phyloP scores from a whole-genome alignment of 495 filamentous ascomycete genomes.

The Talaromyces proteolyticus region DNA sequence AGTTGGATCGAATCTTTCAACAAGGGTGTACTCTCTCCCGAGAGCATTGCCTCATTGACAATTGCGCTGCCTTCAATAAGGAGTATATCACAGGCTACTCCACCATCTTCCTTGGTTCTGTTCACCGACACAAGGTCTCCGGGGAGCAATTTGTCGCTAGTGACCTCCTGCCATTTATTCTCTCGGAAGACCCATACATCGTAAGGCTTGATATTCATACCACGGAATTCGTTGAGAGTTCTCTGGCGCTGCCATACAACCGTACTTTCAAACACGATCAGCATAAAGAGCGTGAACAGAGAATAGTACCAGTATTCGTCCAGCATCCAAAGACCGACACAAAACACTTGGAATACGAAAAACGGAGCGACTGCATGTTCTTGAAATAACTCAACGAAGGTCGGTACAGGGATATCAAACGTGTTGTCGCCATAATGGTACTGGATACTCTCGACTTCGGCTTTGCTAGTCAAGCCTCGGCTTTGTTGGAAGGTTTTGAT shows the following conservation, averaged over 20 bases:
- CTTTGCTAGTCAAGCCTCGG: conserved; percentile 60
- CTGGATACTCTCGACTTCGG: conserved; percentile 70
- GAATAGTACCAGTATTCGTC: conserved; percentile 99
- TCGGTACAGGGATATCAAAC: conserved; percentile 96
- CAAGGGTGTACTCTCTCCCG: conserved; percentile 93
- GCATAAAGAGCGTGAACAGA: conserved; percentile 96
- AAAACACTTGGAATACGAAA: conserved; percentile 99
- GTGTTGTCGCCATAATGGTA: conserved; percentile 96
- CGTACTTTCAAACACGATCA: conserved; percentile 95
- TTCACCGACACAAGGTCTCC: conserved; percentile 95
- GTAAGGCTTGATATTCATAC: conserved; percentile 99
- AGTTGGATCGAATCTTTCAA: conserved; percentile 96
- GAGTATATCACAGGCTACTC: conserved; percentile 95
- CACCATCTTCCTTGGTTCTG: conserved; percentile 93
- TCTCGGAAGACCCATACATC: conserved; percentile 83
- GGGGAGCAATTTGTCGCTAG: conserved; percentile 89
- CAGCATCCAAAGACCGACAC: conserved; percentile 96
- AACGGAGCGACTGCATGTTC: conserved; percentile 98
- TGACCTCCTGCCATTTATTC: conserved; percentile 80
- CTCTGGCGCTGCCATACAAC: conserved; percentile 98
- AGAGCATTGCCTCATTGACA: conserved; percentile 99
- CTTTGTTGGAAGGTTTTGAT: conserved; percentile 73
- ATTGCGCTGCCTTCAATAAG: conserved; percentile 92
- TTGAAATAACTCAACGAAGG: conserved; percentile 92
- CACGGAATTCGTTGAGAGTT: conserved; percentile 94